Evolutionary conservation across 208 protist species (phyloP), one percentile per base, ranked within the genome.

Genomic region (Leishmania aethiopica): DNA sequence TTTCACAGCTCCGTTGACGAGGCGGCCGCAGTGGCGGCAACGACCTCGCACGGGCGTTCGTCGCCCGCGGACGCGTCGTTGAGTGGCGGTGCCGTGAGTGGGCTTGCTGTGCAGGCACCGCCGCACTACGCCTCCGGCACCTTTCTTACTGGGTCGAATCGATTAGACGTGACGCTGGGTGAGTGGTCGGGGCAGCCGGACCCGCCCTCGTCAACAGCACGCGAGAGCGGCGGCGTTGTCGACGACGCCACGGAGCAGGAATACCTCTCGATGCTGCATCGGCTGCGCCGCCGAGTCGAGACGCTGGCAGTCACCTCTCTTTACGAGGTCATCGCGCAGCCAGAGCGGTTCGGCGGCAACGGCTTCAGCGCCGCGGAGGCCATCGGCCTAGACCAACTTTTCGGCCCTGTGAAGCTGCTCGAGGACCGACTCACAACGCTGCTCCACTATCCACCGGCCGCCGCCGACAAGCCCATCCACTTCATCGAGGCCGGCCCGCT

Each of bases 191-290:
- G 93, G 40, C 64, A 82, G 37, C 90, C 92, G 7, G 86, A 82
- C 76, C 79, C 80, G 49, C 81, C 85, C 1, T 78, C 86, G 32
- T 86, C 91, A 0, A 85, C 70, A 55, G 69, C 66, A 17, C 47
- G 73, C 67, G 74, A 83, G n/a, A 76, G 59, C 77, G 74, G 66
- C 47, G 37, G 75, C 57, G 60, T 78, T 32, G 81, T 80, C 37
- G 80, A 89, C 59, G 90, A 97, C 53, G 60, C 91, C 2, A 87
- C 91, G 3, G 88, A 96, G 80, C 87, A 89, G 69, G 92, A 94
- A 78, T 97, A 97, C 86, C 80, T 94, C 72, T 93, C 94, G 13
- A 71, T 97, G 8, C 86, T 97, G 49, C 92, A 90, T 73, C 91
- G 92, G 51, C 71, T 97, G 40, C 90, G 90, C 17, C 81, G 85